These are phyloP conservation scores for Poa annua DNA, from an alignment of 176 grass and related monocot species.

Conservation along the genomic window DNA sequence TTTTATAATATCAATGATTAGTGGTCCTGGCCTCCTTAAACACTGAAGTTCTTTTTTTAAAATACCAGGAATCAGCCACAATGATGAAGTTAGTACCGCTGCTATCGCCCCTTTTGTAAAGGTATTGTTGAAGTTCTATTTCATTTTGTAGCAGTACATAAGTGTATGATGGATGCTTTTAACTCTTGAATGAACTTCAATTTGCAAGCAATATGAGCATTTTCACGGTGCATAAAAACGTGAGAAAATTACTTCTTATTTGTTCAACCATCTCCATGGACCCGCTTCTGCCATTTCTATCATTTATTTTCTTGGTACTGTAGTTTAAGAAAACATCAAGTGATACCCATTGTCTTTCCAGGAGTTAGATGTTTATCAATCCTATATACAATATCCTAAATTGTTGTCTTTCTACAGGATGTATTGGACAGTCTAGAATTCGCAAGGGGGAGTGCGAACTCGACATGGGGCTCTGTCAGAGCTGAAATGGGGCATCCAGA, in stretches of 20 bases:
- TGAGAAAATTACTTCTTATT: not conserved
- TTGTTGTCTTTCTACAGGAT: constrained; percentile 55
- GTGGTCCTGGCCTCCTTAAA: not conserved
- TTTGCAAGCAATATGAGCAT: not conserved
- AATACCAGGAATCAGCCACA: constrained; percentile 72
- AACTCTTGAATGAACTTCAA: constrained; percentile 3
- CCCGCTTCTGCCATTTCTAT: constrained; percentile 11
- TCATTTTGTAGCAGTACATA: not conserved
- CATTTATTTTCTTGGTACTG: constrained; percentile 14
- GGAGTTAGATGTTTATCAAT: not conserved
- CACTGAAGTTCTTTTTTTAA: constrained; percentile 21
- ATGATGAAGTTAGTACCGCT: constrained; percentile 60
- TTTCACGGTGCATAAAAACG: not conserved
- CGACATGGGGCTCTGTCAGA: constrained; percentile 93
- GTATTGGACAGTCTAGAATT: constrained; percentile 91
- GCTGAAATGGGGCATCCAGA: constrained; percentile 92
- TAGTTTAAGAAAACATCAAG: not conserved
- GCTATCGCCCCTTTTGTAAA: constrained; percentile 65
- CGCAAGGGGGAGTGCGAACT: constrained; percentile 74
- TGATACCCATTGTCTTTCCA: not conserved
- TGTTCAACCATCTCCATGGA: constrained; percentile 5
- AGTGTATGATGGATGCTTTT: not conserved
- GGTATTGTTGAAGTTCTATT: constrained; percentile 47
- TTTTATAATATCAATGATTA: constrained; percentile 25
- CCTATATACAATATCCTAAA: not conserved